phyloP scores from a whole-genome alignment of 31 red algal genomes.

The Endocladia muricata region DNA sequence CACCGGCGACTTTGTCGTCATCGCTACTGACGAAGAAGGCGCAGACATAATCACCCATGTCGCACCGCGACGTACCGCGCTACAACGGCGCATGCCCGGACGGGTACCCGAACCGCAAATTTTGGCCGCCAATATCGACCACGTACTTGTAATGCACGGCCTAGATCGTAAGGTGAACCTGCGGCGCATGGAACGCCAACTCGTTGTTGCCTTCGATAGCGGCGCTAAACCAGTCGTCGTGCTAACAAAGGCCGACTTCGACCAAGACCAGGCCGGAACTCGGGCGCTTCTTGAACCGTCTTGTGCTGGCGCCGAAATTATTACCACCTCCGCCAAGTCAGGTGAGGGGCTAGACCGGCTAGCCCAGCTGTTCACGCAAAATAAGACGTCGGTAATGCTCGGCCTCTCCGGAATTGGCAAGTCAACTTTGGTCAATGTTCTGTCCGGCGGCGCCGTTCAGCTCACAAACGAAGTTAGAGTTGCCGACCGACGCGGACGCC shows the following conservation, averaged over 20 bases:
- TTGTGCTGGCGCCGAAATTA: not conserved
- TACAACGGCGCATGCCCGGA: not conserved
- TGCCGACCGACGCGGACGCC: slow-evolving; percentile 4
- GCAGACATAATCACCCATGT: too few species aligned
- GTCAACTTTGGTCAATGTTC: not conserved
- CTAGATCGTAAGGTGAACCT: not conserved
- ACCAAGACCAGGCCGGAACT: not conserved
- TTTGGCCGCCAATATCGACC: slow-evolving; percentile 4
- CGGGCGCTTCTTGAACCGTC: too few species aligned
- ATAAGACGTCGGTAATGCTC: not conserved
- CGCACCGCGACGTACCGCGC: not conserved
- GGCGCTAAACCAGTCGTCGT: slow-evolving; percentile 3
- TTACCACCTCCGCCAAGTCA: not conserved
- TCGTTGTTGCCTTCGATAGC: not conserved
- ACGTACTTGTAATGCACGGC: not conserved
- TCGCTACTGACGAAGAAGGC: too few species aligned
- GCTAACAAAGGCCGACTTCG: not conserved
- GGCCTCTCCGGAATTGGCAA: slow-evolving; percentile 1
- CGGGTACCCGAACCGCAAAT: not conserved
- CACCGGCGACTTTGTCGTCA: too few species aligned
- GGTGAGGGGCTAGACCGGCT: not conserved
- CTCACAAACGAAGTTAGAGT: not conserved
- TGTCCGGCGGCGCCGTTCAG: not conserved
- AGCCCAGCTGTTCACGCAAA: not conserved
- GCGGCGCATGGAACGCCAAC: not conserved